Percentiles rank a stretch among this genome's conserved stretches.
Evolutionary conservation across 225 moss, liverwort and hornwort genomes (phyloP).

Genomic region (Pseudoscleropodium purum): DNA sequence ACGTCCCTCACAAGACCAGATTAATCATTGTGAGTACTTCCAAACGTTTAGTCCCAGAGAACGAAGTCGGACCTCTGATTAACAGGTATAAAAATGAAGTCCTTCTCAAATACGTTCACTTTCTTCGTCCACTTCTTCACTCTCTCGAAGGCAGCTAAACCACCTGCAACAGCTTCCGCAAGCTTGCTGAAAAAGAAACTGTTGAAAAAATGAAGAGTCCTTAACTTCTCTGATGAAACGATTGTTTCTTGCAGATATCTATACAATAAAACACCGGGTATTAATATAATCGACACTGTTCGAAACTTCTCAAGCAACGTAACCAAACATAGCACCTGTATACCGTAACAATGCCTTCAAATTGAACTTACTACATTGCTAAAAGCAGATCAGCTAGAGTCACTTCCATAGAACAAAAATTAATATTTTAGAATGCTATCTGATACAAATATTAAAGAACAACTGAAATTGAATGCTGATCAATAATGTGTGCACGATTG

Average conservation of each 20-base stretch:
- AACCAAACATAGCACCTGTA: not conserved
- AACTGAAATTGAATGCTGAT: not conserved
- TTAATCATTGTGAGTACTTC: not conserved
- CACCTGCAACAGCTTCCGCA: slow-evolving; percentile 24
- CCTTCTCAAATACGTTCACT: slow-evolving; percentile 48
- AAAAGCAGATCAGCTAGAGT: not conserved
- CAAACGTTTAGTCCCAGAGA: not conserved
- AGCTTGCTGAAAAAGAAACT: slow-evolving; percentile 61
- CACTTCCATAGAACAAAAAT: not conserved
- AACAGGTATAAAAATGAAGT: slow-evolving; percentile 50
- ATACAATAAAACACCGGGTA: not conserved
- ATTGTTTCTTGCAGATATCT: slow-evolving; percentile 45
- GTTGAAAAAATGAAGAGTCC: slow-evolving; percentile 43
- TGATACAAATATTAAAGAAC: not conserved
- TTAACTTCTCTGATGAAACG: slow-evolving; percentile 17
- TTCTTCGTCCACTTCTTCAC: slow-evolving; percentile 65
- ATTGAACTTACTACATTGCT: not conserved
- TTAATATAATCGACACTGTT: not conserved
- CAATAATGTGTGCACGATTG: not conserved
- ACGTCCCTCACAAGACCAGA: not conserved
- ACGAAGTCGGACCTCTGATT: slow-evolving; percentile 40
- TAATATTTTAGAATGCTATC: not conserved
- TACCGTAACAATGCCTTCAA: not conserved
- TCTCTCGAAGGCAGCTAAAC: slow-evolving; percentile 43
- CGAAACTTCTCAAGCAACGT: not conserved